phyloP scores from a whole-genome alignment of 805 yeast species.

The Candida ascalaphidarum region DNA sequence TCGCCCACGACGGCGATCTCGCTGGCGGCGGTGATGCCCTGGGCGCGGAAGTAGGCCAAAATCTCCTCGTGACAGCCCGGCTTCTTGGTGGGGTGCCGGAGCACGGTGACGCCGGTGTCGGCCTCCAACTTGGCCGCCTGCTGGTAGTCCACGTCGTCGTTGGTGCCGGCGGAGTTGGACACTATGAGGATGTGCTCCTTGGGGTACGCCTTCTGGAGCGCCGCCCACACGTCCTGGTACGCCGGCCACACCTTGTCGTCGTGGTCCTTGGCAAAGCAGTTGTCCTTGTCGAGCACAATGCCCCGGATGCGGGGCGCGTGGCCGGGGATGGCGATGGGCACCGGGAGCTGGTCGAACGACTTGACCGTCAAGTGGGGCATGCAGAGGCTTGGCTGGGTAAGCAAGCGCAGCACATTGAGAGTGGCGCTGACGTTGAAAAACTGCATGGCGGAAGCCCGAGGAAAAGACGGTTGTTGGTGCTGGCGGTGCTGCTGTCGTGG shows the following conservation, averaged over 20 bases:
- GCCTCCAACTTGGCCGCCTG: constrained; percentile 60
- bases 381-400: constrained; percentile 58
- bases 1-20: constrained; percentile 89
- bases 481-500: too few relatives aligned
- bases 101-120: constrained; percentile 59
- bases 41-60: constrained; percentile 43
- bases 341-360: constrained; percentile 51
- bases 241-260: constrained; percentile 74
- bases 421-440: constrained; percentile 81
- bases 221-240: constrained; percentile 48
- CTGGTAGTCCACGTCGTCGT: constrained; percentile 51
- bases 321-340: constrained; percentile 39
- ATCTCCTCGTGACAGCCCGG: constrained; percentile 77
- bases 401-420: constrained; percentile 50
- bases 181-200: constrained; percentile 63
- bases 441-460: too few relatives aligned
- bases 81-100: constrained; percentile 67
- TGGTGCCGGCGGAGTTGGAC: constrained; percentile 89
- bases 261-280: constrained; percentile 84
- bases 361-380: constrained; percentile 53
- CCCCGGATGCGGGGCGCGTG: constrained; percentile 45
- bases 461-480: too few relatives aligned
- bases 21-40: constrained; percentile 38
- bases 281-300: constrained; percentile 87
- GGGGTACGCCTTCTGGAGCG: constrained; percentile 50